A percentile compares a stretch with the other conserved stretches of the same genome.
These are phyloP conservation scores for Nothomitra cinnamomea DNA, from an alignment of 2,329 filamentous ascomycete genomes.

Conservation along the genomic window DNA sequence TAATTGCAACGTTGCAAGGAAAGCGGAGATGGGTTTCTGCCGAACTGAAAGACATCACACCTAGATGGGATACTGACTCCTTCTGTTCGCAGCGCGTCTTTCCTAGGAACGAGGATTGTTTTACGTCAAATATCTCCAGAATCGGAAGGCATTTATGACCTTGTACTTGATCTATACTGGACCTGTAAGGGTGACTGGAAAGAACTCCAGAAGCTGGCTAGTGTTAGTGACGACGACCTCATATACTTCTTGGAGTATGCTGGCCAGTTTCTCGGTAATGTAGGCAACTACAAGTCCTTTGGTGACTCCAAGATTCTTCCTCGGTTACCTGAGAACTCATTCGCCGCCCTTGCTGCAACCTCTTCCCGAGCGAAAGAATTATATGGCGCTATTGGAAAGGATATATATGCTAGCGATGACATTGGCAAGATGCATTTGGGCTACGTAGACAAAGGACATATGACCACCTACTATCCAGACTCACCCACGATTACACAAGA, in stretches of 20 bases:
- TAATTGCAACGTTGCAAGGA: slow-evolving; percentile 5
- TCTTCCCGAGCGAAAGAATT: slow-evolving; percentile 41
- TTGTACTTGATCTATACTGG: slow-evolving; percentile 58
- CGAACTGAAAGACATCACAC: no score
- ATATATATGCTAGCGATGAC: slow-evolving; percentile 51
- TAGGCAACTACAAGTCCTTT: slow-evolving; percentile 76
- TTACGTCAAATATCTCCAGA: slow-evolving; percentile 68
- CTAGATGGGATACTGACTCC: not conserved
- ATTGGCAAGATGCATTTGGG: slow-evolving; percentile 56
- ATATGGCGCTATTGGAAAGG: slow-evolving; percentile 51
- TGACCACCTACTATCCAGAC: slow-evolving; percentile 71
- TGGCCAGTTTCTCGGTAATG: slow-evolving; percentile 63
- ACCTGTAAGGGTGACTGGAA: slow-evolving; percentile 54
- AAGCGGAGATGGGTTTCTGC: slow-evolving; percentile 7
- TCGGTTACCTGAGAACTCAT: slow-evolving; percentile 32
- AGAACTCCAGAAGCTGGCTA: slow-evolving; percentile 44
- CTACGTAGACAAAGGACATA: slow-evolving; percentile 55
- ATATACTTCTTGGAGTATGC: slow-evolving; percentile 62
- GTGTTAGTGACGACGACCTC: slow-evolving; percentile 45
- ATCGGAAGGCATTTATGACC: slow-evolving; percentile 64
- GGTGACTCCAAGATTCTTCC: slow-evolving; percentile 76
- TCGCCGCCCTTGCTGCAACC: slow-evolving; percentile 46
- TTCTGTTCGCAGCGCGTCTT: slow-evolving; percentile 42
- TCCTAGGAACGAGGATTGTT: slow-evolving; percentile 61
- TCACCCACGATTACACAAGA: slow-evolving; percentile 56